Evolutionary conservation across 257 asterid genomes (phyloP), one percentile per base, ranked within the genome.

Genomic region (Osmanthus fragrans): DNA sequence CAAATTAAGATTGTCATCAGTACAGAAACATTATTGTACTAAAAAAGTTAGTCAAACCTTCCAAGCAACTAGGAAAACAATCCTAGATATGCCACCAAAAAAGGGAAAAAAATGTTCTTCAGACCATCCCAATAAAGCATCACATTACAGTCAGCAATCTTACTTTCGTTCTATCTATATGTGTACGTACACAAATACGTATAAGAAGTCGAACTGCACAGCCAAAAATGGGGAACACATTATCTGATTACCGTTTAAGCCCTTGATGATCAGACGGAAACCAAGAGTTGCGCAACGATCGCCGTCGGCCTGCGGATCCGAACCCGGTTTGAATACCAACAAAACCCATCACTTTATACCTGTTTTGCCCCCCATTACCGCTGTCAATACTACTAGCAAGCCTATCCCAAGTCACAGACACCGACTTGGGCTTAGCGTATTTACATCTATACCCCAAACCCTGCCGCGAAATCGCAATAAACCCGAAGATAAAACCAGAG

Each of bases 241-340:
- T 13, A 0, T 71, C 47, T 60, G 37, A 70, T 47, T 90, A 93
- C 99, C 94, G 91, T 79, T 84, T 77, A 54, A 96, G 94, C 34
- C 94, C 96, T 80, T 82, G 89, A 77, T 85, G 97, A 85, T 90
- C 96, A 39, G 96, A 88, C 33, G 99, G 99, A 77, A 96, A 88
- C 99, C 99, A 96, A 72, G 98, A 89, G 85, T 67, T 84, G 21
- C 98, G 90, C 87, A 96, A 70, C 15, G 98, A 77, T 67, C 83
- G 79, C 39, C 99, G 96, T 1, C 98, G 93, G 54, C 91, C 97
- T 4, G 85, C 82, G 72, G 99, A 93, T 76, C 85, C 89, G 63
- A 96, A 96, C 70, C 99, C 99, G 30, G 99, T 93, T 75, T 90
- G 97, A 77, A 96, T 84, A 47, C 99, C 99, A 45, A 96, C 99